These are phyloP conservation scores for Puccinia horiana DNA, from an alignment of 1,284 basidiomycete genomes.

Conservation along the genomic window DNA sequence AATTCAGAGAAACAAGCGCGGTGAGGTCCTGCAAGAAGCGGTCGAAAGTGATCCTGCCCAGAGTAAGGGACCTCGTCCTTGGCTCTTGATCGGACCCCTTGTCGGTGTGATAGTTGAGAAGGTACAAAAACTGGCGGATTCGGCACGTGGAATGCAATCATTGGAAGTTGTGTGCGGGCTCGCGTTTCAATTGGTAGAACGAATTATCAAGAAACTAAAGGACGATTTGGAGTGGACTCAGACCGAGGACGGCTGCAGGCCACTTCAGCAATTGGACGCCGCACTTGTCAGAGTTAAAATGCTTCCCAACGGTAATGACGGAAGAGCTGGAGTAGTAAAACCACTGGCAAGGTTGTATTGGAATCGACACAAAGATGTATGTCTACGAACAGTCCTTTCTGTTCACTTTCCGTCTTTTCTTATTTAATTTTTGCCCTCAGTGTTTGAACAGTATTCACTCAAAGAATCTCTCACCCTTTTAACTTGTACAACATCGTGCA, in stretches of 20 bases:
- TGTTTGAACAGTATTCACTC: background rate
- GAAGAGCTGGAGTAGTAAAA: conserved; percentile 25
- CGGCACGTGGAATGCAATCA: background rate
- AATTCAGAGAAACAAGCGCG: conserved; percentile 38
- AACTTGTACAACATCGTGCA: background rate
- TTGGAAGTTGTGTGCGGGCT: conserved; percentile 5
- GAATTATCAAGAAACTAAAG: conserved; percentile 28
- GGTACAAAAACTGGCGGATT: conserved; percentile 20
- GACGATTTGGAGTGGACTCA: conserved; percentile 17
- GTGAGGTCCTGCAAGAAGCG: background rate
- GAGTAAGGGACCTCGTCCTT: background rate
- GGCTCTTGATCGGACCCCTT: conserved; percentile 36
- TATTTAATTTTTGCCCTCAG: background rate
- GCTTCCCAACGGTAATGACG: conserved; percentile 7
- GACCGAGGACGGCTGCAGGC: background rate
- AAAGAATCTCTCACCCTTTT: background rate
- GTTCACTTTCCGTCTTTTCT: too few relatives aligned
- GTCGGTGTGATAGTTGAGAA: conserved; percentile 22
- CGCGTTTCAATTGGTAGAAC: conserved; percentile 6
- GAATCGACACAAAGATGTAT: conserved; percentile 10
- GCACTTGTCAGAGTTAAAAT: conserved; percentile 22
- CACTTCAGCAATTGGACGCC: background rate
- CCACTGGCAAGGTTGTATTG: conserved; percentile 37
- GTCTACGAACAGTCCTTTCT: background rate
- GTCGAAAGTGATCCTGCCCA: background rate